Conservation (phyloP, 2,329 filamentous ascomycete genomes). For the Trematosphaeria pertusa region DNA sequence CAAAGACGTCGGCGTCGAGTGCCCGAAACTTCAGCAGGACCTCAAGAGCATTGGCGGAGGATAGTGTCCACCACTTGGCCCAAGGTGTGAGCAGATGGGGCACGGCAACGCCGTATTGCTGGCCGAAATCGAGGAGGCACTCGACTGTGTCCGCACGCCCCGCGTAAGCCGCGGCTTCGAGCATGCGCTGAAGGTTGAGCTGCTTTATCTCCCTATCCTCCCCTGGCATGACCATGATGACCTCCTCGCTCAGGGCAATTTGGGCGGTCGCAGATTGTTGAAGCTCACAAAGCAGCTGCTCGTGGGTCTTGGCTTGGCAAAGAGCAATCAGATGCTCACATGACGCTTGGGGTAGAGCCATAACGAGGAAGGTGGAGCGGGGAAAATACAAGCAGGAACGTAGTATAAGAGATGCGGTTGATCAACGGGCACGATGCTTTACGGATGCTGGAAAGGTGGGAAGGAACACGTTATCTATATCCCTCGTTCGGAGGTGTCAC, state of each 20-base stretch:
- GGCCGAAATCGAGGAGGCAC: conserved; percentile 4
- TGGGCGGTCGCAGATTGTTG: conserved; percentile 3
- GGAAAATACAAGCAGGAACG: no score
- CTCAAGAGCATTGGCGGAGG: neutral
- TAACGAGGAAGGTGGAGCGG: neutral
- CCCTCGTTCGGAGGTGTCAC: no score
- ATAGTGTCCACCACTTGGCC: neutral
- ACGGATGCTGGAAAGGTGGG: no score
- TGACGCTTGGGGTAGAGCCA: neutral
- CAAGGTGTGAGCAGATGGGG: neutral
- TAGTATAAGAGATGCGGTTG: no score
- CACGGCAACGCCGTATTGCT: conserved; percentile 3
- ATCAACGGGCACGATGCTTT: no score
- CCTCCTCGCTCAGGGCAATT: conserved; percentile 2
- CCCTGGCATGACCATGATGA: neutral
- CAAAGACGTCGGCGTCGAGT: conserved; percentile 4
- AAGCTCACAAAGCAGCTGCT: conserved; percentile 5
- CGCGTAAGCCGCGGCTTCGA: conserved; percentile 4
- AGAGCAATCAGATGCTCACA: conserved; percentile 3
- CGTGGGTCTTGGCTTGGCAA: neutral
- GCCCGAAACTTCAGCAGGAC: conserved; percentile 3
- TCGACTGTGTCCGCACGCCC: neutral
- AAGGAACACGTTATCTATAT: no score
- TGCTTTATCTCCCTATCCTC: neutral
- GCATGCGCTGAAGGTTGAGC: conserved; percentile 8